Evolutionary conservation across 2,329 filamentous ascomycete genomes (phyloP).

Genomic region (Lachnellula hyalina): DNA sequence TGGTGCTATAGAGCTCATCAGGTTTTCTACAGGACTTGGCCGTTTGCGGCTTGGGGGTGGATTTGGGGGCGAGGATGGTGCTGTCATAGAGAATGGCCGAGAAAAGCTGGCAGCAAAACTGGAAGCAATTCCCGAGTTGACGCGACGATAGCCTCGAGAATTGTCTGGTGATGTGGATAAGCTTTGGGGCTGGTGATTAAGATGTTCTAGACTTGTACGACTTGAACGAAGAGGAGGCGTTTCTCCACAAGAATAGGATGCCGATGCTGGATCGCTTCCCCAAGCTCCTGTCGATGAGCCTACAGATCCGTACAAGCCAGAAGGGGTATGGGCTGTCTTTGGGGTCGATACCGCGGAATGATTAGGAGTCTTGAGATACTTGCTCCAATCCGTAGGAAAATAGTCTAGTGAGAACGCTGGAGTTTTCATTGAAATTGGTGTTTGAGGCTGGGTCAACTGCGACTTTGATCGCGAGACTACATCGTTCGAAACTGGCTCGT

Average conservation of each 20-base stretch:
- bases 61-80: slow-evolving; percentile 41
- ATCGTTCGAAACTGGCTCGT: slow-evolving; percentile 51
- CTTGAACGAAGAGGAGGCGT: slow-evolving; percentile 49
- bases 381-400: slow-evolving; percentile 56
- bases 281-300: slow-evolving; percentile 51
- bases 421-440: slow-evolving; percentile 59
- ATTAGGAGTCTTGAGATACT: slow-evolving; percentile 46
- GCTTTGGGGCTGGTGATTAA: slow-evolving; percentile 43
- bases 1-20: slow-evolving; percentile 49
- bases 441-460: slow-evolving; percentile 52
- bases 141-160: slow-evolving; percentile 43
- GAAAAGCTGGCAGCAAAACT: slow-evolving; percentile 52
- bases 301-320: slow-evolving; percentile 49
- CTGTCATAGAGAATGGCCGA: slow-evolving; percentile 30
- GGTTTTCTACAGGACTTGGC: slow-evolving; percentile 57
- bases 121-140: slow-evolving; percentile 51
- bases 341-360: slow-evolving; percentile 54
- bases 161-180: slow-evolving; percentile 57
- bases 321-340: slow-evolving; percentile 50
- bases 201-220: slow-evolving; percentile 42
- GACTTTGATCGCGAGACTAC: slow-evolving; percentile 53
- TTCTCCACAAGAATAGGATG: slow-evolving; percentile 57
- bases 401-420: slow-evolving; percentile 64
- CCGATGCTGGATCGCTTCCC: slow-evolving; percentile 48
- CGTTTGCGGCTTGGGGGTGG: slow-evolving; percentile 45